Evolutionary conservation across 2,329 filamentous ascomycete species (phyloP).

Genomic region (Curvularia sp.): DNA sequence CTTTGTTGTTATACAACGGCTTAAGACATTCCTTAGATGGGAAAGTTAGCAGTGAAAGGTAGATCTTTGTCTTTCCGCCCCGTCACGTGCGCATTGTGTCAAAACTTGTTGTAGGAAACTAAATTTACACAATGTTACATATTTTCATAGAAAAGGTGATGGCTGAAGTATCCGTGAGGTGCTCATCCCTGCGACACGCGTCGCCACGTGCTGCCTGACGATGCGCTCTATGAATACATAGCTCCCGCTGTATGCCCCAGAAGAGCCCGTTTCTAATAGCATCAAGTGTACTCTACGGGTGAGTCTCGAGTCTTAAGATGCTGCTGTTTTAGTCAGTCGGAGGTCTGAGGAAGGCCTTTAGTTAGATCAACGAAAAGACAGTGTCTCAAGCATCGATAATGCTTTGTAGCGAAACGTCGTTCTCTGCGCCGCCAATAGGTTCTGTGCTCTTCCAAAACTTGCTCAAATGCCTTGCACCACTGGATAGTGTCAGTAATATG

Average conservation of each 20-base stretch:
- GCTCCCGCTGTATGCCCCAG: conserved; percentile 18
- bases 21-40: conserved; percentile 26
- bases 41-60: conserved; percentile 22
- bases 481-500: conserved; percentile 27
- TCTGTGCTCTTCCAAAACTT: conserved; percentile 83
- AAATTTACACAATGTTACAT: conserved; percentile 23
- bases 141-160: conserved; percentile 1
- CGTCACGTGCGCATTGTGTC: conserved; percentile 29
- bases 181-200: conserved; percentile 5
- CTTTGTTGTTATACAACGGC: conserved; percentile 31
- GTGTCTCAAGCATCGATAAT: conserved; percentile 54
- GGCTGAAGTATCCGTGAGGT: background rate
- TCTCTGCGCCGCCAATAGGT: conserved; percentile 62
- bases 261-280: conserved; percentile 10
- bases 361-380: background rate
- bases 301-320: background rate
- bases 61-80: conserved; percentile 31
- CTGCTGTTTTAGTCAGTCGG: background rate
- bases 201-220: conserved; percentile 16
- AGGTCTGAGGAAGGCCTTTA: background rate
- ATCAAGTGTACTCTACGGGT: background rate
- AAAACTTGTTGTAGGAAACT: conserved; percentile 8
- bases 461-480: conserved; percentile 77
- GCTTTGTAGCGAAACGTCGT: conserved; percentile 62
- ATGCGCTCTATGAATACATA: conserved; percentile 17